Evolutionary conservation across 805 yeast genomes (phyloP).

Genomic region (Schizosaccharomyces osmophilus): DNA sequence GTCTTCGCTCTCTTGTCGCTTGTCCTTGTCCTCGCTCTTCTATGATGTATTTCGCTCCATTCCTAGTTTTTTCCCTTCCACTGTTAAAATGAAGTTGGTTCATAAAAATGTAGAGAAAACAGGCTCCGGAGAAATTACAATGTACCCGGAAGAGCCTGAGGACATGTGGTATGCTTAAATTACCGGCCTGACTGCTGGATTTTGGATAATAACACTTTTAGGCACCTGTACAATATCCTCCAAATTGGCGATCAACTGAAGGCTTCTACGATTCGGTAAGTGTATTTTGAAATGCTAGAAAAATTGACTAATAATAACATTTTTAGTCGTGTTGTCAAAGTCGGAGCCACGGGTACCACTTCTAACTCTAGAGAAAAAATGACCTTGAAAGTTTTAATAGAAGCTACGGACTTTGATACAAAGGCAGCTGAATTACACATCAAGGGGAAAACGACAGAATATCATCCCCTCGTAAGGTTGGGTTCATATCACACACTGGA

Average conservation of each 20-base stretch:
- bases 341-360: constrained; percentile 13
- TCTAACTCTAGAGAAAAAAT: constrained; percentile 30
- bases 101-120: constrained; percentile 29
- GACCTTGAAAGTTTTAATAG: constrained; percentile 34
- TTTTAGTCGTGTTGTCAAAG: constrained; percentile 5
- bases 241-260: constrained; percentile 52
- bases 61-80: background rate
- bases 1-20: no score
- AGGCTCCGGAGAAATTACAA: constrained; percentile 35
- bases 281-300: background rate
- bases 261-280: constrained; percentile 42
- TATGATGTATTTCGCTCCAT: no score
- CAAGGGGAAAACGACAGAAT: constrained; percentile 47
- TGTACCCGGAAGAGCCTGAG: constrained; percentile 69
- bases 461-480: constrained; percentile 51
- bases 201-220: background rate
- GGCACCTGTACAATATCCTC: constrained; percentile 49
- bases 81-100: constrained; percentile 27
- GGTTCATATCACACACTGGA: constrained; percentile 78
- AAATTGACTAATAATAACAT: background rate
- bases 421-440: constrained; percentile 52
- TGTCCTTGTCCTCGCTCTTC: no score
- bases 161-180: constrained; percentile 38
- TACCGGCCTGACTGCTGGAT: background rate
- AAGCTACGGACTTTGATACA: constrained; percentile 55